Evolutionary conservation across 1,284 basidiomycete species (phyloP).

Genomic region (Kalmanozyma brasiliensis): DNA sequence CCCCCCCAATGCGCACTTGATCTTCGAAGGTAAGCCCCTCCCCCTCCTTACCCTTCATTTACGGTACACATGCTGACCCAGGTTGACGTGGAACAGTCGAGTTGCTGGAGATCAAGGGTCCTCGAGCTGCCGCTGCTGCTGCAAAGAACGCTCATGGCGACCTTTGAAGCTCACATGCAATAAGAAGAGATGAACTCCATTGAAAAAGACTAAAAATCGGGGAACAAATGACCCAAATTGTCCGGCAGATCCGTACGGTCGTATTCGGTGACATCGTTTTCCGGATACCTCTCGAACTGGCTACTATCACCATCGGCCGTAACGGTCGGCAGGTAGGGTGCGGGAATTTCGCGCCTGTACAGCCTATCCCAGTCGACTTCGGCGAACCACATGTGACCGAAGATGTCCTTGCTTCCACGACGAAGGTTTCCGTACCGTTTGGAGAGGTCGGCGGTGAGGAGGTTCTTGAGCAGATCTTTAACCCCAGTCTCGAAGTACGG

Average conservation of each 20-base stretch:
- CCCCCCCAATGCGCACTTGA: conserved; percentile 82
- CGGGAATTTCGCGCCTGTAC: conserved; percentile 85
- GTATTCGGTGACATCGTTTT: conserved; percentile 64
- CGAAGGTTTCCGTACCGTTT: conserved; percentile 92
- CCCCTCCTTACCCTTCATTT: neutral
- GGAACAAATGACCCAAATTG: conserved; percentile 59
- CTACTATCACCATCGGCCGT: conserved; percentile 69
- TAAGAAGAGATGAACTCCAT: neutral
- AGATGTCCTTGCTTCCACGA: conserved; percentile 92
- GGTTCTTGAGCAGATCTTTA: conserved; percentile 85
- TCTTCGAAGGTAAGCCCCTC: conserved; percentile 76
- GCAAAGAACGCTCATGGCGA: conserved; percentile 9
- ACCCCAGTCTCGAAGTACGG: conserved; percentile 82
- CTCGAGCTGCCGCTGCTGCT: conserved; percentile 24
- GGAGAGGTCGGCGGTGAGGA: conserved; percentile 89
- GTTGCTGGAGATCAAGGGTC: conserved; percentile 46
- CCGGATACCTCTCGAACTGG: conserved; percentile 64
- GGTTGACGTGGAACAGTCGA: conserved; percentile 21
- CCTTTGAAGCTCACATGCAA: conserved; percentile 9
- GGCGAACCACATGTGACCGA: conserved; percentile 93
- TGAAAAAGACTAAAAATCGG: conserved; percentile 54
- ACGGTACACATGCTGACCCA: neutral
- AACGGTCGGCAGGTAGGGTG: conserved; percentile 85
- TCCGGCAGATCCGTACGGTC: conserved; percentile 55
- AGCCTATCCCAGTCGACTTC: conserved; percentile 95